These are phyloP conservation scores for Selenicereus undatus DNA, from an alignment of 148 eudicot genomes.

Conservation along the genomic window DNA sequence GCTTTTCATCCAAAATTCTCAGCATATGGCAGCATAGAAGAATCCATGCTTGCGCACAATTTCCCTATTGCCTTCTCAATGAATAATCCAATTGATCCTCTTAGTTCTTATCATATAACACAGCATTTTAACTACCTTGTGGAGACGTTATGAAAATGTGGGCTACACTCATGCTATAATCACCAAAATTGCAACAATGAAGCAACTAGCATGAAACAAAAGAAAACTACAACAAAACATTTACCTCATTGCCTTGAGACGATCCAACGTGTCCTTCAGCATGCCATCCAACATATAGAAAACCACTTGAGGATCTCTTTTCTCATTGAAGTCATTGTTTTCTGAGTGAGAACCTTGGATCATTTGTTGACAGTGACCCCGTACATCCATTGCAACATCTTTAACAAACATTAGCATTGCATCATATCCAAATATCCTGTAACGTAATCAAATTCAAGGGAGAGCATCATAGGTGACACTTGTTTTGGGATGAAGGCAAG, in stretches of 20 bases:
- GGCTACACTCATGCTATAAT: background rate
- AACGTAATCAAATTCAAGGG: background rate
- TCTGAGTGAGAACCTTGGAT: constrained; percentile 24
- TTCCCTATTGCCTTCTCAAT: background rate
- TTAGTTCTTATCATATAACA: background rate
- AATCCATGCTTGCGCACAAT: background rate
- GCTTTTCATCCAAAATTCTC: background rate
- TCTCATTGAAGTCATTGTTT: constrained; percentile 26
- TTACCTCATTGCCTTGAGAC: constrained; percentile 56
- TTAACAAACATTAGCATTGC: constrained; percentile 29
- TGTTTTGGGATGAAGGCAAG: background rate
- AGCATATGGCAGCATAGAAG: background rate
- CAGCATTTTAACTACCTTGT: background rate
- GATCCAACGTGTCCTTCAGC: constrained; percentile 60
- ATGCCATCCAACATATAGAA: constrained; percentile 56
- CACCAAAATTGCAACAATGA: background rate
- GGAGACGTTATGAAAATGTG: background rate
- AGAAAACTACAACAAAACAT: background rate
- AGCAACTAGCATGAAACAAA: background rate
- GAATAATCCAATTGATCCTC: background rate
- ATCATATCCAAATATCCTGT: constrained; percentile 31
- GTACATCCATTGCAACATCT: constrained; percentile 29
- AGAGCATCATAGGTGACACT: background rate
- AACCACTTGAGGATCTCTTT: constrained; percentile 38
- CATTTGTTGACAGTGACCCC: constrained; percentile 31